Conservation (phyloP, 2,329 filamentous ascomycete genomes). For the Biscogniauxia marginata region DNA sequence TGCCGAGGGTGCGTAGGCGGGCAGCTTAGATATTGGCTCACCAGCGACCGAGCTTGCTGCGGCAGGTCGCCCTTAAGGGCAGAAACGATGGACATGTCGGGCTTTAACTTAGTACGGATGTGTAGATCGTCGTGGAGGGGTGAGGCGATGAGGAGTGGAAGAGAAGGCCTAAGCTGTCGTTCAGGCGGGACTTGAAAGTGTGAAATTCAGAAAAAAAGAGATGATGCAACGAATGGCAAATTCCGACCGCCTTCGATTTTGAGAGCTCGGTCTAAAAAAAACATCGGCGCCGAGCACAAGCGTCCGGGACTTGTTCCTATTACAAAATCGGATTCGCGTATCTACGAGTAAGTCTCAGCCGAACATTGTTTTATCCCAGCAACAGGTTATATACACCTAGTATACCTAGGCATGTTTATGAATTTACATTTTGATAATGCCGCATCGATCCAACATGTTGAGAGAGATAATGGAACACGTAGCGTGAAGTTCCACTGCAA, state of each 20-base stretch:
- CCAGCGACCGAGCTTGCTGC: constrained; percentile 56
- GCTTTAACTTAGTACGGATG: background rate
- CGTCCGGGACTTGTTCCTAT: background rate
- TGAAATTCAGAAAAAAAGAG: background rate
- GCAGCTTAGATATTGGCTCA: constrained; percentile 33
- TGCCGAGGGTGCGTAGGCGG: background rate
- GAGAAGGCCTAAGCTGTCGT: background rate
- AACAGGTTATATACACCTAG: no score
- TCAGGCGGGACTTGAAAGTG: background rate
- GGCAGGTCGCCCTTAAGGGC: constrained; percentile 53
- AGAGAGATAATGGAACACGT: no score
- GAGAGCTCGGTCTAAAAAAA: constrained; percentile 1
- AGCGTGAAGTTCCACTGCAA: no score
- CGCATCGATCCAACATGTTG: no score
- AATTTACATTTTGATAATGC: no score
- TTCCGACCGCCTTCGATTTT: constrained; percentile 3
- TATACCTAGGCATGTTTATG: no score
- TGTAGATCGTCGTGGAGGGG: background rate
- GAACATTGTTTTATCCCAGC: no score
- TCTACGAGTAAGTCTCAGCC: background rate
- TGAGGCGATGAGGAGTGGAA: background rate
- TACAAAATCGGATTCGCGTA: background rate
- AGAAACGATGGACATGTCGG: constrained; percentile 32
- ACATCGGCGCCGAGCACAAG: constrained; percentile 26
- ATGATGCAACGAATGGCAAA: constrained; percentile 25